Base-by-base conservation (phyloP, 176 grass and related monocot genomes). In the Triticum dicoccoides region DNA sequence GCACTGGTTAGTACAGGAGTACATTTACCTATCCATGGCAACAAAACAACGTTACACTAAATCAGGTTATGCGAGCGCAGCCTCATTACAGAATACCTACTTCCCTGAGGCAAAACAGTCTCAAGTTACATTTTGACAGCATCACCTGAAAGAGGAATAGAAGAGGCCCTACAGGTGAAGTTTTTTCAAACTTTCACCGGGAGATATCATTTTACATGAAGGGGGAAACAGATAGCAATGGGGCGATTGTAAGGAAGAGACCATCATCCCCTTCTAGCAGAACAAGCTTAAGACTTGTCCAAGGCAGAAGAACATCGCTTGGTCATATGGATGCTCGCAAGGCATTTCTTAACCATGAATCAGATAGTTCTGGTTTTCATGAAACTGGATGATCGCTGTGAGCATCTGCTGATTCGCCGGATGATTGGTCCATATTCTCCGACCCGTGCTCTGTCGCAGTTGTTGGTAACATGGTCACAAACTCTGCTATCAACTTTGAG, bases 401-500 rank as follows among this genome's bases (percentile, higher is more conserved):
- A 29, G 52, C 62, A 70, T 73, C 70, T n/a, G 20, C 32, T 83
- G 74, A 12, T 77, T 27, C 49, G 37, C 81, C 87, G 35, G 73
- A 58, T 37, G 45, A 72, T 29, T 35, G 76, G 7, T 80, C 35
- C 15, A 41, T 65, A 45, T 89, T 69, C 66, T 75, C 39, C 17
- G 67, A 54, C 1, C 1, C 5, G 72, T 69, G 24, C 8, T 87
- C 86, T 58, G 54, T 76, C 20, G 23, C 9, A 23, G 54, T 45
- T 78, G 69, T 73, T 0, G 81, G 76, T 71, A 84, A 45, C 49
- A 81, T 87, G 14, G 81, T 59, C 71, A 92, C 47, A 81, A 92
- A 92, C 20, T 87, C 80, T 37, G 76, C 70, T 84, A 92, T 89
- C 52, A 84, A 32, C 33, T 68, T 73, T 15, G 84, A 61, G 45